phyloP scores from a whole-genome alignment of 2,329 filamentous ascomycete genomes.

The Colletotrichum sp. region DNA sequence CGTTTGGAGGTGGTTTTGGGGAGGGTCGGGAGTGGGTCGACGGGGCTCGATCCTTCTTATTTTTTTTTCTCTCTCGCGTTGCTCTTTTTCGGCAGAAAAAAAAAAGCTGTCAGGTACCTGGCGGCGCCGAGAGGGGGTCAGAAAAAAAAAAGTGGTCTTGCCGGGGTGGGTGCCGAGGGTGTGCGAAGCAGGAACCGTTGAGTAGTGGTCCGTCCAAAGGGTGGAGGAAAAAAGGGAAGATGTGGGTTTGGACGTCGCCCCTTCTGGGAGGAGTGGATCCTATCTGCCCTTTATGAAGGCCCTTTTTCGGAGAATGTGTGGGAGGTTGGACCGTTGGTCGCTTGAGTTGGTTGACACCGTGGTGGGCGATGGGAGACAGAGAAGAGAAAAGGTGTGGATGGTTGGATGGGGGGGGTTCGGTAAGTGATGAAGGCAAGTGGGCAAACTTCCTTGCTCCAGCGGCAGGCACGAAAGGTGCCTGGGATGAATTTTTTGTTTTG shows the following conservation, averaged over 20 bases:
- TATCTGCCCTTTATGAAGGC: slow-evolving; percentile 16
- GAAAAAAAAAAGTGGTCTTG: slow-evolving; percentile 15
- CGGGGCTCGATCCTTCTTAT: slow-evolving; percentile 23
- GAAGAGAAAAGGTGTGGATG: background rate
- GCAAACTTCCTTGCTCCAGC: background rate
- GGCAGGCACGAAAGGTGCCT: background rate
- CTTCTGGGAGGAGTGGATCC: slow-evolving; percentile 22
- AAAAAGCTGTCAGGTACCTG: slow-evolving; percentile 19
- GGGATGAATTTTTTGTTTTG: background rate
- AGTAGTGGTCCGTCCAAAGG: slow-evolving; percentile 19
- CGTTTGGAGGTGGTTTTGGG: slow-evolving; percentile 24
- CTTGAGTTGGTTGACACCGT: slow-evolving; percentile 1
- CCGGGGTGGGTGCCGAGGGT: slow-evolving; percentile 18
- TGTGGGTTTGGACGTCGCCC: slow-evolving; percentile 20
- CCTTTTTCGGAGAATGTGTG: slow-evolving; percentile 22
- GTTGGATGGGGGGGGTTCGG: background rate
- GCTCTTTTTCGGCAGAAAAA: slow-evolving; percentile 10
- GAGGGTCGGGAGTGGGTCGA: slow-evolving; percentile 23
- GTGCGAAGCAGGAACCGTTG: slow-evolving; percentile 20
- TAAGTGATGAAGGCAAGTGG: slow-evolving; percentile 11
- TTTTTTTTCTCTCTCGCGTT: slow-evolving; percentile 14
- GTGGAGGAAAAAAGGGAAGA: slow-evolving; percentile 19
- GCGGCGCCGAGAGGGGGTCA: slow-evolving; percentile 7
- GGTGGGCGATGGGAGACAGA: background rate
- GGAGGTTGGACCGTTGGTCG: slow-evolving; percentile 20